Base-by-base conservation (phyloP, 345 rosid genomes). In the Mangifera indica region DNA sequence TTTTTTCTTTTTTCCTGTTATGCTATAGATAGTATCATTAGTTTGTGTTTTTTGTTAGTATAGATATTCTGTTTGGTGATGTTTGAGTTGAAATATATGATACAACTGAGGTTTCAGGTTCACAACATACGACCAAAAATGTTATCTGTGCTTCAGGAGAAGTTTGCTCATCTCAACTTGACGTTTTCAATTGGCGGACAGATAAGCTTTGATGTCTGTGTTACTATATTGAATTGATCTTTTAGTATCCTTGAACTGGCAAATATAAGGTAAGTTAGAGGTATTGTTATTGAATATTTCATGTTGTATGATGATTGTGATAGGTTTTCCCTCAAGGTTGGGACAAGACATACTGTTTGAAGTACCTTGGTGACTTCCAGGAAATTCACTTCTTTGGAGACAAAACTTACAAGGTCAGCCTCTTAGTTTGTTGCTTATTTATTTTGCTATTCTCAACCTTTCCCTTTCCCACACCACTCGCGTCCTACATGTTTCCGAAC, bases 311-410 rank as follows among this genome's bases (percentile, higher is more conserved):
- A 61, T 70, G n/a, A 60, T 24, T 66, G 65, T 58, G 14, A 59
- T 79, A 95, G 99, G 97, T 88, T 72, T 95, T 95, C 76, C 99
- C 99, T 60, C 84, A 76, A 72, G 98, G 99, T 67, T 95, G 99
- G 99, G 99, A 95, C 81, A 95, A 95, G 86, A 95, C 99, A 60
- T 95, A 92, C 78, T 92, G 99, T 84, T 81, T 95, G 88, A 88
- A 82, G 64, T 95, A 84, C 81, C 97, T 95, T 25, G 82, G 86
- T 20, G 94, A 86, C 15, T 95, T 89, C 69, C 75, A 66, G 21
- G 97, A 92, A 79, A 91, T 95, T 69, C 99, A 95, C 85, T 95
- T 95, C 83, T 95, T 95, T 69, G 99, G 99, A 52, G 99, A 95
- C 89, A 95, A 92, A 83, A 95, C 99, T 59, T 92, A 91, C 87